A percentile compares a stretch with the other conserved stretches of the same genome.
Conservation (phyloP, 306 rosid genomes). For the Rosa persica region DNA sequence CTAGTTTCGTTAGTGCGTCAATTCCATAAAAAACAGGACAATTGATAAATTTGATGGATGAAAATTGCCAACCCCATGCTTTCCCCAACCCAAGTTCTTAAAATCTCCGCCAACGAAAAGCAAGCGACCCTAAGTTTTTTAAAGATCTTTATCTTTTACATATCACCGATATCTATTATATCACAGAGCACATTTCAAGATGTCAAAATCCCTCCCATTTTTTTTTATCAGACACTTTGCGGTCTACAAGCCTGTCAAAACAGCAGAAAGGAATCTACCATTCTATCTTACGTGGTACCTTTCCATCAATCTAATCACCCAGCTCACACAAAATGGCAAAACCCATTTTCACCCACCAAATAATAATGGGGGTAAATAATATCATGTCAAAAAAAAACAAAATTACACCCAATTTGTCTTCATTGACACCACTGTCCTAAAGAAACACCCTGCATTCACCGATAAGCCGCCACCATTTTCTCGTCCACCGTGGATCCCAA, state of each 20-base stretch:
- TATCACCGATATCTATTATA: neutral
- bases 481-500: slow-evolving; percentile 25
- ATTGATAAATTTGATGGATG: no score
- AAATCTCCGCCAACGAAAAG: no score
- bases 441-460: slow-evolving; percentile 36
- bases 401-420: neutral
- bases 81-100: no score
- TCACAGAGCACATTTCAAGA: neutral
- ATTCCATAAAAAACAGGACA: no score
- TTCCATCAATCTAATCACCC: neutral
- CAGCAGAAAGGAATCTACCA: neutral
- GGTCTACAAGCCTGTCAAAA: slow-evolving; percentile 1
- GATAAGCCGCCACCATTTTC: slow-evolving; percentile 42
- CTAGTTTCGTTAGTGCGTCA: no score
- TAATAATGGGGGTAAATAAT: neutral
- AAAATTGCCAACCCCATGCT: no score
- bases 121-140: no score
- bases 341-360: neutral
- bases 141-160: neutral
- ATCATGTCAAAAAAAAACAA: neutral
- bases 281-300: neutral
- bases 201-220: neutral
- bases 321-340: slow-evolving; percentile 9
- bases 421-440: slow-evolving; percentile 9
- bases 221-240: neutral